A percentile compares a stretch with the other conserved stretches of the same genome.
These are phyloP conservation scores for Basipetospora chlamydospora DNA, from an alignment of 2,329 filamentous ascomycete genomes.

Conservation along the genomic window DNA sequence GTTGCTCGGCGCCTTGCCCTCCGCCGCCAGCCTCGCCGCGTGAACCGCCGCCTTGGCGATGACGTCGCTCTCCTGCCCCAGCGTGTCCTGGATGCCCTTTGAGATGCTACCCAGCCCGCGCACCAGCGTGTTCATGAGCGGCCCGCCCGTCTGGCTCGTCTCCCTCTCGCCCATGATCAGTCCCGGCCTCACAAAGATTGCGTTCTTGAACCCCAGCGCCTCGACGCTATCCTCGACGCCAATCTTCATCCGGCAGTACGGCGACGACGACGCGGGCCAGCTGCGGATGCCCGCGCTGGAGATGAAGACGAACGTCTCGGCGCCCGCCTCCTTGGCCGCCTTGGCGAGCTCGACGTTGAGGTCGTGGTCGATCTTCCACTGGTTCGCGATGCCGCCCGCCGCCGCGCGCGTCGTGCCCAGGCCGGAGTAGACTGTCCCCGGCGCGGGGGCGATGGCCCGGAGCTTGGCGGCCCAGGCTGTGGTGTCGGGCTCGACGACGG, in stretches of 20 bases:
- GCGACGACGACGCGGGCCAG: slow-evolving; percentile 25
- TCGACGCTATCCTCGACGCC: slow-evolving; percentile 71
- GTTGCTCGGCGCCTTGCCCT: slow-evolving; percentile 44
- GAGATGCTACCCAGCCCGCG: slow-evolving; percentile 38
- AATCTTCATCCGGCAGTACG: slow-evolving; percentile 60
- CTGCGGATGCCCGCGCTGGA: slow-evolving; percentile 39
- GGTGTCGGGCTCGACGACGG: slow-evolving; percentile 19
- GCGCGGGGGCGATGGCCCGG: slow-evolving; percentile 34
- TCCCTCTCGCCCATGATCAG: slow-evolving; percentile 59
- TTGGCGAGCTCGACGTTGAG: slow-evolving; percentile 67
- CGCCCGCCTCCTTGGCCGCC: slow-evolving; percentile 58
- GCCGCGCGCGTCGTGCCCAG: slow-evolving; percentile 66
- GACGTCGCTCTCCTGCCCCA: slow-evolving; percentile 60
- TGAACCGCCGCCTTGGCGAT: slow-evolving; percentile 54
- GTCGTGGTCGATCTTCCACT: slow-evolving; percentile 81
- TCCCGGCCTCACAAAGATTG: slow-evolving; percentile 60
- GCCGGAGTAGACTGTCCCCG: slow-evolving; percentile 57
- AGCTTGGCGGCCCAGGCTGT: slow-evolving; percentile 55
- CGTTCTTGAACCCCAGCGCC: slow-evolving; percentile 59
- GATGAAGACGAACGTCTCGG: slow-evolving; percentile 63
- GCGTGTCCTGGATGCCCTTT: slow-evolving; percentile 42
- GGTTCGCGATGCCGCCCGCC: slow-evolving; percentile 63
- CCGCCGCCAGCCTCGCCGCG: slow-evolving; percentile 41
- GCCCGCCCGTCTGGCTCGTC: slow-evolving; percentile 43
- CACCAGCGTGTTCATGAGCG: slow-evolving; percentile 39